Conservation (phyloP, 805 yeast species). For the Saccharomycodes ludwigii region DNA sequence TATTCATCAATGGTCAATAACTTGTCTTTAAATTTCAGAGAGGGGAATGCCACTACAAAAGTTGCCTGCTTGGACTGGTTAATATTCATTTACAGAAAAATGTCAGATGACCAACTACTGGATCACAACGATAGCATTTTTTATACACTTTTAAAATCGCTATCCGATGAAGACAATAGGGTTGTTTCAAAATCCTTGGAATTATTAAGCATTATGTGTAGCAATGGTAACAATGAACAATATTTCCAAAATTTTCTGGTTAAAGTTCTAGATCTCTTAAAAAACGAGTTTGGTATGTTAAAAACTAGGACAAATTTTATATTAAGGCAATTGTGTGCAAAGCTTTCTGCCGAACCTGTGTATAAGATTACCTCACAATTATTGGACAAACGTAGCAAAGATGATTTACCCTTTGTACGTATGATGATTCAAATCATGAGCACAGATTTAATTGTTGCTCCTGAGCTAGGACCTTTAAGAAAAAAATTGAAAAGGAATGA, state of each 20-base stretch:
- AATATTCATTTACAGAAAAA: slow-evolving; percentile 58
- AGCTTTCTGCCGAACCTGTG: slow-evolving; percentile 71
- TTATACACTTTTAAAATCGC: slow-evolving; percentile 63
- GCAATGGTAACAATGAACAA: slow-evolving; percentile 39
- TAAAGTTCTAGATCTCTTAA: slow-evolving; percentile 57
- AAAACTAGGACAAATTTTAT: slow-evolving; percentile 74
- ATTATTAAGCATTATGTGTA: slow-evolving; percentile 19
- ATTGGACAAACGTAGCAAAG: slow-evolving; percentile 35
- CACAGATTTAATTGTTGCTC: slow-evolving; percentile 75
- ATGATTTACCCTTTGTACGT: slow-evolving; percentile 58
- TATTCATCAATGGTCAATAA: slow-evolving; percentile 55
- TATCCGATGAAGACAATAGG: slow-evolving; percentile 35
- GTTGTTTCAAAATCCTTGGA: slow-evolving; percentile 20
- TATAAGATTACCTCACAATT: slow-evolving; percentile 72
- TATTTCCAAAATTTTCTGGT: slow-evolving; percentile 67
- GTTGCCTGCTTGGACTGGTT: slow-evolving; percentile 87
- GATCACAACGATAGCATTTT: slow-evolving; percentile 53
- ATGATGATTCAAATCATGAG: slow-evolving; percentile 79
- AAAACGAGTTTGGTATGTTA: slow-evolving; percentile 52
- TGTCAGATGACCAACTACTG: slow-evolving; percentile 42
- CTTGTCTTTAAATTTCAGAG: slow-evolving; percentile 57
- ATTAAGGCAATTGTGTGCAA: slow-evolving; percentile 68
- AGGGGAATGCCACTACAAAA: slow-evolving; percentile 70
- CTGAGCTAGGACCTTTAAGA: slow-evolving; percentile 63
- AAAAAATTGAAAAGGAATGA: slow-evolving; percentile 55